phyloP scores from a whole-genome alignment of 805 yeast species.

The Candida sakaeoensis region DNA sequence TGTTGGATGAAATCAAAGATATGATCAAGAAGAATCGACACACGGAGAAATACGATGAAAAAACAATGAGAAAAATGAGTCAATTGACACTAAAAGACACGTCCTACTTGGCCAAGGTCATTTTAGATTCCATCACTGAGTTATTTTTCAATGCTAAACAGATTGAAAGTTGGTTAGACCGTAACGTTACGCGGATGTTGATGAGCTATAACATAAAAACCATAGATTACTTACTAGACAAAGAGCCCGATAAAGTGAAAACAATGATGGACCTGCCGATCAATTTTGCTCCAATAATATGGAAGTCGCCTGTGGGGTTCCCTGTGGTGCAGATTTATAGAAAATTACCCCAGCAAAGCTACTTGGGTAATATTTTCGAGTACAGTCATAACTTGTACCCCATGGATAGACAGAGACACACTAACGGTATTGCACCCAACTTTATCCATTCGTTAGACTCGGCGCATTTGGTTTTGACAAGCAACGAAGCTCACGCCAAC shows the following conservation, averaged over 20 bases:
- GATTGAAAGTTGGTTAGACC: slow-evolving; percentile 35
- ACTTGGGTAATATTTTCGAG: slow-evolving; percentile 1
- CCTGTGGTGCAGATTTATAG: slow-evolving; percentile 38
- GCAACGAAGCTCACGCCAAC: slow-evolving; percentile 18
- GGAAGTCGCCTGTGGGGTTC: slow-evolving; percentile 40
- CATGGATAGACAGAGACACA: slow-evolving; percentile 26
- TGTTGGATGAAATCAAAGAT: slow-evolving; percentile 21
- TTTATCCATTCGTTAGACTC: slow-evolving; percentile 43
- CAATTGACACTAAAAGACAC: slow-evolving; percentile 6
- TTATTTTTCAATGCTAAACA: slow-evolving; percentile 30
- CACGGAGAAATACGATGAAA: slow-evolving; percentile 11
- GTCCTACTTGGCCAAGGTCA: slow-evolving; percentile 17
- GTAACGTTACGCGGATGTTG: slow-evolving; percentile 27
- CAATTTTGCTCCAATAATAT: slow-evolving; percentile 33
- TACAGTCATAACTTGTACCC: slow-evolving; percentile 15
- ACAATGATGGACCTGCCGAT: slow-evolving; percentile 16
- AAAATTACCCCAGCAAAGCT: slow-evolving; percentile 16
- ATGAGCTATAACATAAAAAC: slow-evolving; percentile 21
- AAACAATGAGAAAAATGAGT: slow-evolving; percentile 1
- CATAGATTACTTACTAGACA: slow-evolving; percentile 6
- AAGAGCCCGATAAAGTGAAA: not conserved
- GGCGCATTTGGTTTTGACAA: slow-evolving; percentile 35
- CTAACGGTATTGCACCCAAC: slow-evolving; percentile 40
- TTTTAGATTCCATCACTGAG: slow-evolving; percentile 23
- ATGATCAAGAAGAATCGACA: slow-evolving; percentile 12